Evolutionary conservation across 345 rosid genomes (phyloP), one percentile per base, ranked within the genome.

Genomic region (Salix exigua): DNA sequence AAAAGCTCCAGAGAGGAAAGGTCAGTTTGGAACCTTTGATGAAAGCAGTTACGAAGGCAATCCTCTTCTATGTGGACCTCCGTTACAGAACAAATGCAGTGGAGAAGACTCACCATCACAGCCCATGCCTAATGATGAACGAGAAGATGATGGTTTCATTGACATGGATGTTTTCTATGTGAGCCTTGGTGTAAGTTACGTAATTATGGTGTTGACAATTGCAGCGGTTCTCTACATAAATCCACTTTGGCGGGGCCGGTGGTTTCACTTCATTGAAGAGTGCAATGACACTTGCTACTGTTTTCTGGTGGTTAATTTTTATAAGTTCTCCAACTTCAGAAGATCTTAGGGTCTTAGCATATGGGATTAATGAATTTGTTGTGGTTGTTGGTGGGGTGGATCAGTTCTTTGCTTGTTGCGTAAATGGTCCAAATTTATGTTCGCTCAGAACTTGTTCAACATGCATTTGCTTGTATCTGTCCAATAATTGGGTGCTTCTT

Each of bases 21-120:
- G 17, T 1, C 86, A 80, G 23, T 85, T 85, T 30, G 81, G 37
- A 19, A 78, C 84, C 23, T 85, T 80, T 18, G 73, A 61, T 14
- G 25, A 14, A 13, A 65, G 23, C 5, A 83, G 82, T 2, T 83
- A 78, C 21, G 25, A 23, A 50, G 81, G 76, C 2, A 85, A 85
- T 68, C 73, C 74, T 67, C 40, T 78, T 26, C 74, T 83, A 4
- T 85, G 78, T 58, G 84, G 86, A 17, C 53, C 30, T 11, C 86
- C 79, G 25, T 48, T 83, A 60, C 19, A 0, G 30, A 77, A 66
- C 1, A 40, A 19, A 2, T 80, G 70, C 23, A 16, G 10, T 26
- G 8, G 2, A 25, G 19, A 6, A 2, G 26, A 70, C 4, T 65
- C 33, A 12, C 25, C 3, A 11, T 8, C 10, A 18, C 11, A 37